A percentile compares a stretch with the other conserved stretches of the same genome.
Conservation (phyloP, 768 basidiomycete species). For the Trichaptum fuscoviolaceum region DNA sequence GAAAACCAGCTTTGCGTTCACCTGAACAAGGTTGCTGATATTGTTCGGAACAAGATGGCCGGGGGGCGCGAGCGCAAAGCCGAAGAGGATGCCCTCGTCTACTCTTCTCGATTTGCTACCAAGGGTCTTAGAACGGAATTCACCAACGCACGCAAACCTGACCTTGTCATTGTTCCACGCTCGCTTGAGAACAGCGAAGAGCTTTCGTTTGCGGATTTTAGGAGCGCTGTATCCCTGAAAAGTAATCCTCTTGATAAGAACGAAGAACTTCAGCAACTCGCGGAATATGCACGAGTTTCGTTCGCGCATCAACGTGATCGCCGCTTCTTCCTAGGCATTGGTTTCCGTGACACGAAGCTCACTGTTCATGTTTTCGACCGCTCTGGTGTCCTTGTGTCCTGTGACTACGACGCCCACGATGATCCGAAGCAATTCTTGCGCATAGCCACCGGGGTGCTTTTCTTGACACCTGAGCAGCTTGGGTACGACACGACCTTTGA, state of each 20-base stretch:
- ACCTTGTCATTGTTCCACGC: neutral
- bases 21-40: neutral
- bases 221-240: neutral
- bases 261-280: neutral
- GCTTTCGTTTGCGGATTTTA: neutral
- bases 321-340: neutral
- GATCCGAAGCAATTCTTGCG: neutral
- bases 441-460: slow-evolving; percentile 1
- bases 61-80: too few relatives aligned
- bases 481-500: neutral
- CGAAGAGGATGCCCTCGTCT: neutral
- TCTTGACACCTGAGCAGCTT: neutral
- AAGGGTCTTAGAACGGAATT: neutral
- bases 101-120: neutral
- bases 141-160: neutral
- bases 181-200: neutral
- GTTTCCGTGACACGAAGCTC: neutral
- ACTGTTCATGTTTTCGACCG: neutral
- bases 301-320: slow-evolving; percentile 2
- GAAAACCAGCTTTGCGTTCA: neutral
- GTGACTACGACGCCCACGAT: neutral
- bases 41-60: neutral
- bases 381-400: neutral
- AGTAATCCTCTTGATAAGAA: neutral
- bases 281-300: neutral